A percentile compares a stretch with the other conserved stretches of the same genome.
Evolutionary conservation across 2,329 filamentous ascomycete species (phyloP).

Genomic region (Paecilomyces formosus): DNA sequence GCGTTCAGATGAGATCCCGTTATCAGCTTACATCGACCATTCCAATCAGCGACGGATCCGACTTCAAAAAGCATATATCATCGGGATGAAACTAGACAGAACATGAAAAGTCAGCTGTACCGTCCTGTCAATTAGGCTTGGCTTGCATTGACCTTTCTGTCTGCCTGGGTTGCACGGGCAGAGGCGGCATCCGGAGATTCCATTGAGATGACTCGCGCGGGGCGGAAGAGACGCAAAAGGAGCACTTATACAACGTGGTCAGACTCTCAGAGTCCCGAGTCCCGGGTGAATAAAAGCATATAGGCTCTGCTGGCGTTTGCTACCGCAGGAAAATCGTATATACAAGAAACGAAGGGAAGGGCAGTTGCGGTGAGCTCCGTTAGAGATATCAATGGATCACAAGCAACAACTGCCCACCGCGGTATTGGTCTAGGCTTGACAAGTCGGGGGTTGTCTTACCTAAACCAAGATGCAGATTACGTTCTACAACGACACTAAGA

Average conservation of each 20-base stretch:
- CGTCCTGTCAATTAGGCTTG: neutral
- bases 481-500: neutral
- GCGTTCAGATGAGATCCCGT: neutral
- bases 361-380: neutral
- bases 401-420: neutral
- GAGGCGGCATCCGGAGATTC: neutral
- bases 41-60: constrained; percentile 12
- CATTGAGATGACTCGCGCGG: neutral
- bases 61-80: constrained; percentile 14
- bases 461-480: neutral
- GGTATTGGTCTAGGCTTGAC: neutral
- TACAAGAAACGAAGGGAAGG: neutral
- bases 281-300: neutral
- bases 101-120: neutral
- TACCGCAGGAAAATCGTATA: neutral
- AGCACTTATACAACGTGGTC: neutral
- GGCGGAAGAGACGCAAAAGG: neutral
- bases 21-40: constrained; percentile 10
- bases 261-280: neutral
- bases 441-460: neutral
- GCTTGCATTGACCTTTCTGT: constrained; percentile 1
- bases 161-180: neutral
- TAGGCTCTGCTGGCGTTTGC: neutral
- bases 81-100: constrained; percentile 11
- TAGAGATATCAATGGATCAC: neutral